Evolutionary conservation across 345 rosid genomes (phyloP).

Genomic region (Gynandropsis gynandra): DNA sequence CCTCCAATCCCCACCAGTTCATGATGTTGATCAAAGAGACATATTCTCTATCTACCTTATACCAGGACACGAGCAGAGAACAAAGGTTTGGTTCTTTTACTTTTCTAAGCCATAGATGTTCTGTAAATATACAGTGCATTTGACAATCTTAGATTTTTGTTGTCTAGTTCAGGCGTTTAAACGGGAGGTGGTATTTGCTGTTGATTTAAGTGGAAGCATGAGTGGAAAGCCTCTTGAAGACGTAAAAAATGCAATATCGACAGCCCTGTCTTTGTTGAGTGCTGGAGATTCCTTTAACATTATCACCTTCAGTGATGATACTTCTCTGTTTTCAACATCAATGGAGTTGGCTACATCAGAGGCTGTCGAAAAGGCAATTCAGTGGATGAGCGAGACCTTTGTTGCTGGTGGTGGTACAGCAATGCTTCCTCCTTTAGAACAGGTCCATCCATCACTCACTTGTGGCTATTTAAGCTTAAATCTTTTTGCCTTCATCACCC

Average conservation of each 20-base stretch:
- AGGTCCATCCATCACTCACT: constrained; percentile 37
- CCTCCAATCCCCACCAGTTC: constrained; percentile 61
- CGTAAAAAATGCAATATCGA: constrained; percentile 52
- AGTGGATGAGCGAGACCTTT: constrained; percentile 64
- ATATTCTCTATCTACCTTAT: constrained; percentile 63
- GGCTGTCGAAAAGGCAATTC: constrained; percentile 51
- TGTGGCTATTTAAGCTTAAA: constrained; percentile 6
- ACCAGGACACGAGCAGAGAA: constrained; percentile 51
- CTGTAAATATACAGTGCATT: not conserved
- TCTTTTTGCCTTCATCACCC: not conserved
- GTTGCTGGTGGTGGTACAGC: constrained; percentile 62
- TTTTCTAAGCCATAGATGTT: not conserved
- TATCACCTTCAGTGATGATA: constrained; percentile 66
- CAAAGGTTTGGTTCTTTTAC: constrained; percentile 40
- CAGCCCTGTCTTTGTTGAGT: constrained; percentile 49
- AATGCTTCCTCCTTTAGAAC: constrained; percentile 60
- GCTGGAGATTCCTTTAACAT: constrained; percentile 76
- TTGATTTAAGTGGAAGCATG: constrained; percentile 94
- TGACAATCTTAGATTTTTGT: constrained; percentile 14
- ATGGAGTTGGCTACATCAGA: constrained; percentile 59
- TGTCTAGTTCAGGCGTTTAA: constrained; percentile 46
- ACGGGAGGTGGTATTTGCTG: constrained; percentile 69
- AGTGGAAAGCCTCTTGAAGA: constrained; percentile 60
- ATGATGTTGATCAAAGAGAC: constrained; percentile 81
- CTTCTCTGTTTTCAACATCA: constrained; percentile 51